phyloP scores from a whole-genome alignment of 108 stramenopile genomes.

The Cyclotella sp. region DNA sequence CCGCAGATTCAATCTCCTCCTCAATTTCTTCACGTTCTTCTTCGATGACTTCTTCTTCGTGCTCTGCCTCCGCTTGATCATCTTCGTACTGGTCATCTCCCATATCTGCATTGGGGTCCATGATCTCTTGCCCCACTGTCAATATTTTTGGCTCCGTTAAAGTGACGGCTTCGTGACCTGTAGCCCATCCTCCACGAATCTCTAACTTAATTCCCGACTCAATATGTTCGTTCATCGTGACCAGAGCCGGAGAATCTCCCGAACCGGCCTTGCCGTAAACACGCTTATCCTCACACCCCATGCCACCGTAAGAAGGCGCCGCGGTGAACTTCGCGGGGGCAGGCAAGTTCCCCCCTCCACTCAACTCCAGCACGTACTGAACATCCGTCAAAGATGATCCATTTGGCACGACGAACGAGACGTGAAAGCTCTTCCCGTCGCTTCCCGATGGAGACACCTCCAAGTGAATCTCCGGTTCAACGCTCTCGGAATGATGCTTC shows the following conservation, averaged over 20 bases:
- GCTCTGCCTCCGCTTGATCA: slow-evolving; percentile 25
- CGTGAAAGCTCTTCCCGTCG: slow-evolving; percentile 6
- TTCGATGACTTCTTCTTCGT: slow-evolving; percentile 41
- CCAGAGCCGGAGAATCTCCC: not conserved
- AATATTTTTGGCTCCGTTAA: slow-evolving; percentile 57
- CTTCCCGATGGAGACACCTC: slow-evolving; percentile 30
- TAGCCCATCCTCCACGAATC: slow-evolving; percentile 80
- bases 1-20: slow-evolving; percentile 26
- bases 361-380: slow-evolving; percentile 68
- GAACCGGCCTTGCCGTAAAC: slow-evolving; percentile 14
- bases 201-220: slow-evolving; percentile 27
- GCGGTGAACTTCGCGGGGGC: slow-evolving; percentile 30
- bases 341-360: slow-evolving; percentile 25
- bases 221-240: slow-evolving; percentile 40
- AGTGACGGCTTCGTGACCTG: slow-evolving; percentile 75
- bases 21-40: slow-evolving; percentile 32
- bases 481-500: slow-evolving; percentile 44
- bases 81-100: slow-evolving; percentile 27
- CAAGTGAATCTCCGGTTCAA: slow-evolving; percentile 57
- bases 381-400: slow-evolving; percentile 43
- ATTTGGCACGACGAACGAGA: slow-evolving; percentile 54
- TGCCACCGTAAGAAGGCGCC: slow-evolving; percentile 23
- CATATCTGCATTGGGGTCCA: not conserved
- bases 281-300: slow-evolving; percentile 45
- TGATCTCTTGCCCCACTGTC: slow-evolving; percentile 13